Percentiles rank a stretch among this genome's conserved stretches.
phyloP scores from a whole-genome alignment of 345 rosid species.

The Hibiscus syriacus region DNA sequence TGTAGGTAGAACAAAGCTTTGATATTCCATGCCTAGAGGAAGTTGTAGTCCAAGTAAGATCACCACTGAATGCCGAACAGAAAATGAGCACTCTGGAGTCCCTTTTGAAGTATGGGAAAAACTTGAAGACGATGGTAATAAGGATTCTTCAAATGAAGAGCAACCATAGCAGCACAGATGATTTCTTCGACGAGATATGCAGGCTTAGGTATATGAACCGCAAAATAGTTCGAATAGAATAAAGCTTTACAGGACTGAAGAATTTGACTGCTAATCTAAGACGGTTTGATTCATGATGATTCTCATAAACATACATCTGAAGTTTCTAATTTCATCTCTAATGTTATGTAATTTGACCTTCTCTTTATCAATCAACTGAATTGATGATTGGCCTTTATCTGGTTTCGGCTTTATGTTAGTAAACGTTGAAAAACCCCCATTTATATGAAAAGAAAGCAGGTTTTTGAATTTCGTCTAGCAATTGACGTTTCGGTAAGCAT shows the following conservation, averaged over 20 bases:
- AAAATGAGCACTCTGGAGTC: constrained; percentile 92
- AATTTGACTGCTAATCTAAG: neutral
- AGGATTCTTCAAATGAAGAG: constrained; percentile 95
- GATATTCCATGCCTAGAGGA: constrained; percentile 74
- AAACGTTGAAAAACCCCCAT: no score
- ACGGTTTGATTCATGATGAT: neutral
- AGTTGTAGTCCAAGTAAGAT: constrained; percentile 75
- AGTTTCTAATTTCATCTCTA: neutral
- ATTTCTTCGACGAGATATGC: constrained; percentile 94
- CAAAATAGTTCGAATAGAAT: constrained; percentile 39
- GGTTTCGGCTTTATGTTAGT: neutral
- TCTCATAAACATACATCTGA: neutral
- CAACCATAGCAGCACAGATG: constrained; percentile 84
- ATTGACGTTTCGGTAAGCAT: constrained; percentile 43
- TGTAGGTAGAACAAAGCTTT: constrained; percentile 71
- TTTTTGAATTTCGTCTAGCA: constrained; percentile 6
- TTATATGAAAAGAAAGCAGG: neutral
- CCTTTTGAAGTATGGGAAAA: constrained; percentile 60
- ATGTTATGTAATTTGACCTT: neutral
- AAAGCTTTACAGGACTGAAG: constrained; percentile 5
- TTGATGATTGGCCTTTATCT: neutral
- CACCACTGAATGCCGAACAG: constrained; percentile 95
- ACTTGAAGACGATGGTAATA: constrained; percentile 54
- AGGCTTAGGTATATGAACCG: constrained; percentile 57
- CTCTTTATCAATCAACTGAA: neutral